Evolutionary conservation across 805 yeast genomes (phyloP), one percentile per base, ranked within the genome.

Genomic region (Myxozyma mucilagina): DNA sequence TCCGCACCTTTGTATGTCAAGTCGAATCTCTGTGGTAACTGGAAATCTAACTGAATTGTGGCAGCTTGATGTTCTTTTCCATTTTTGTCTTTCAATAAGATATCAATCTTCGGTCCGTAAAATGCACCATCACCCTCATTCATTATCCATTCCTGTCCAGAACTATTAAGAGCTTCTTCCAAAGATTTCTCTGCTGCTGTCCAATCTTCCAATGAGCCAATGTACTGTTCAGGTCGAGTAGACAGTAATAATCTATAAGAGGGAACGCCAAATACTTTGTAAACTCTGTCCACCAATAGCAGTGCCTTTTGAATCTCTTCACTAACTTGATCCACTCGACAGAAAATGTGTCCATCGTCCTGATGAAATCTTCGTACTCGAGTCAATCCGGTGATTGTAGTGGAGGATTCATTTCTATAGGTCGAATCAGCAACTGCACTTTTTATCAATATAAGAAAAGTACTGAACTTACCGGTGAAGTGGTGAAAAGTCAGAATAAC

Each of bases 11-110:
- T 87, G 81, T 82, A 94, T 76, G 88, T 91, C 69, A 94, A 83
- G 70, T 89, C 96, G 73, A 94, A 94, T 78, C 99, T 87, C 71
- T 83, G 81, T 67, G 99, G 99, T 72, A 94, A 82, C 82, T 94
- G 99, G 96, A 93, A 94, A 78, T 94, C 99, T 74, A 94, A 84
- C 81, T 94, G 99, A 75, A 94, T 89, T 59, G 99, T 94, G 64
- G 99, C 99, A 83, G 98, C 93, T 80, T 94, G 99, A 80, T 89
- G 94, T 96, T 97, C 90, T 86, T 97, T 89, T 74, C 84, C 85
- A 74, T 91, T 82, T 50, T 97, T 97, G 76, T 94, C 99, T 67
- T 92, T 84, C 72, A 94, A 89, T 89, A 87, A 87, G 72, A 94
- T 90, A 79, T 93, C 99, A 74, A 93, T 94, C 85, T 93, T 93